These are phyloP conservation scores for Taiozyma sp. DNA, from an alignment of 1,139 yeast genomes.

Conservation along the genomic window DNA sequence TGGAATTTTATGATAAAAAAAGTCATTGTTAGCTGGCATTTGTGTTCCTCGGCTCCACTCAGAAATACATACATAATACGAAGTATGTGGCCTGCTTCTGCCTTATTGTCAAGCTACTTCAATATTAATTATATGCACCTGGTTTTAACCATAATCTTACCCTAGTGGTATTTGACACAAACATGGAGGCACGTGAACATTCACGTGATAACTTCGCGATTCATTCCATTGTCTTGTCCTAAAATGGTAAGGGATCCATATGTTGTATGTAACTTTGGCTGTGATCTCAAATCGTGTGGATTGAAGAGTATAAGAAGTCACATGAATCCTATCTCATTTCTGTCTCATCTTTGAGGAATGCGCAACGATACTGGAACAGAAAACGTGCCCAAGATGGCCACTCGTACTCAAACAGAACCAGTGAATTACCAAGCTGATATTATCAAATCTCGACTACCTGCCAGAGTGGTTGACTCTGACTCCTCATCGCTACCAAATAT, in stretches of 20 bases:
- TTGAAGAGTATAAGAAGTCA: not conserved
- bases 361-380: not conserved
- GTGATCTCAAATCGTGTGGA: not conserved
- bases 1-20: no score
- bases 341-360: not conserved
- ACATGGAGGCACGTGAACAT: not conserved
- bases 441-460: not conserved
- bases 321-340: not conserved
- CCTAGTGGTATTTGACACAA: not conserved
- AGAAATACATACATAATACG: no score
- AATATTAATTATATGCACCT: not conserved
- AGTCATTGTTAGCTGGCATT: no score
- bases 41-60: no score
- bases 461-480: not conserved
- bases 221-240: not conserved
- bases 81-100: not conserved
- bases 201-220: not conserved
- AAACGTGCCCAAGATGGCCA: not conserved
- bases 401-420: not conserved
- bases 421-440: not conserved
- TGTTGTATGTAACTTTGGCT: not conserved
- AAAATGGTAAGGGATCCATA: not conserved
- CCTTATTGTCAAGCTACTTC: not conserved
- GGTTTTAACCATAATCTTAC: not conserved
- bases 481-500: conserved; percentile 25